Base-by-base conservation (phyloP, 371 early-diverging fungal genomes). In the Mucor saturninus region DNA sequence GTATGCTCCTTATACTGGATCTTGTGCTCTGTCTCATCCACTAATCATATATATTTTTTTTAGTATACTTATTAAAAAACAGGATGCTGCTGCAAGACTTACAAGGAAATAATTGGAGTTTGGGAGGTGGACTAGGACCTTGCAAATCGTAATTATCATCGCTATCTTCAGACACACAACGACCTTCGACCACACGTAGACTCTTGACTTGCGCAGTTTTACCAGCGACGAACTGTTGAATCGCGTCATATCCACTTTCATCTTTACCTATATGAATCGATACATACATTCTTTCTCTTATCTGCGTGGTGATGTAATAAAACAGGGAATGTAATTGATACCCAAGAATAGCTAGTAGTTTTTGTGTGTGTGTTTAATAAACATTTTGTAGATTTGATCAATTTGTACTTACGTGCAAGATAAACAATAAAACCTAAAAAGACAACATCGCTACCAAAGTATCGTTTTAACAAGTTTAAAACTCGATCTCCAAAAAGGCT, bases 91-190 rank as follows among this genome's bases (percentile, higher is more conserved):
- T 21, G 21, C 21, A 21, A 21, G 21, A 57, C 57, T 68, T 65
- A 77, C 77, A 61, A 58, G 76, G 76, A 54, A 65, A 67, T 38
- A 78, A 69, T 10, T 43, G 51, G 29, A 78, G 35, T 48, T 57
- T 56, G 31, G 69, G 73, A 15, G 65, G 59, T 50, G 65, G 62
- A 42, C 30, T 51, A 30, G 61, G 55, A 11, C 57, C 37, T 45
- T 58, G 53, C 32, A 53, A 39, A 53, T 66, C 62, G 52, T 38
- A n/a, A 4, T 62, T 53, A 21, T 64, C 53, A 21, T 39, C 37
- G 30, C 48, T 43, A 14, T 60, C 63, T 2, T 59, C 43, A 30
- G 11, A 30, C 2, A 63, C 50, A 59, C 69, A 69, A 14, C 66
- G 62, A 26, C 56, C 70, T 55, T 65, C 65, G 5, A 65, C 64